Base-by-base conservation (phyloP, 257 asterid species). In the Buddleja alternifolia region DNA sequence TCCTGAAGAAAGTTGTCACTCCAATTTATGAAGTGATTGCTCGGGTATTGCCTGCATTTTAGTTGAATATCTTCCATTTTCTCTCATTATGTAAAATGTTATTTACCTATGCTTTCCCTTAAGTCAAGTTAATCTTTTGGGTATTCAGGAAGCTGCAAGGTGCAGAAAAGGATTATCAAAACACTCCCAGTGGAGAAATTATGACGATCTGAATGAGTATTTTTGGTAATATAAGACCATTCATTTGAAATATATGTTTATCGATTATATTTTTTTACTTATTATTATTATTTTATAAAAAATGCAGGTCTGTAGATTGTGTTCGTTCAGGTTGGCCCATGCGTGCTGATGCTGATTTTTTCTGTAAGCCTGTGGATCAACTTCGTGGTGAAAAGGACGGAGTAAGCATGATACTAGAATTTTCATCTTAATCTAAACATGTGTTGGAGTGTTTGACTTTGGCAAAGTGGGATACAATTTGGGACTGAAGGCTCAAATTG, bases 321-420 rank as follows among this genome's bases (percentile, higher is more conserved):
- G 85, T 87, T 78, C 77, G 89, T 57, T 73, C 82, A 79, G 91
- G 95, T 68, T 87, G 95, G 95, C 95, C 95, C 6, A 85, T 87
- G 91, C 79, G 87, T 62, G 95, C 81, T 69, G 85, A 79, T 45
- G 88, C 83, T 36, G 86, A 87, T 59, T 87, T 85, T 80, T 87
- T 87, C 66, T 85, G 95, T 67, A 77, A 66, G 57, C 76, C 87
- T 0, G 46, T 59, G 8, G 84, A 75, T 64, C 76, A 60, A 52
- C 67, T 42, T 54, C 78, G 46, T 10, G 72, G 65, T 57, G 90
- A 83, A 64, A 85, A 79, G 72, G 80, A 70, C 54, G 92, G 81
- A 81, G 95, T 88, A 83, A 62, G 68, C 40, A 25, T 37, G 39
- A 8, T 21, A 62, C 34, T 1, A 29, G 9, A 16, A 10, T 20